Conservation (phyloP, 2,329 filamentous ascomycete genomes). For the Penicillium sp. region DNA sequence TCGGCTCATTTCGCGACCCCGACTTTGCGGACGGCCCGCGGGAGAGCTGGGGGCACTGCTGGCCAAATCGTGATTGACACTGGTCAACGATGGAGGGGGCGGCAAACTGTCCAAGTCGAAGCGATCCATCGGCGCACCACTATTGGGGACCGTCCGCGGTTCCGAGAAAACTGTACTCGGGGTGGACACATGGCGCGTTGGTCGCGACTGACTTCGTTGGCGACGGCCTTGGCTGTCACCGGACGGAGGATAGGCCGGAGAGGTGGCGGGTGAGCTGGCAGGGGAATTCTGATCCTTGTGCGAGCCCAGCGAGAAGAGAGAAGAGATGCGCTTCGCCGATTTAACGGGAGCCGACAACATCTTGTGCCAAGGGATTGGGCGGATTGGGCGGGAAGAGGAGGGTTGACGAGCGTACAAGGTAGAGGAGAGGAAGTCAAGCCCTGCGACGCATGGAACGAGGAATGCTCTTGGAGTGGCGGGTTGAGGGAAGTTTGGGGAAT, state of each 20-base stretch:
- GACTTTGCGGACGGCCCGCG: constrained; percentile 33
- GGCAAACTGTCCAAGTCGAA: constrained; percentile 30
- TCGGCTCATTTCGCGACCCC: constrained; percentile 33
- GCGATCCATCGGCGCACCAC: constrained; percentile 22
- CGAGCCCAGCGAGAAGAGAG: constrained; percentile 40
- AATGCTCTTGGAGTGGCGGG: constrained; percentile 6
- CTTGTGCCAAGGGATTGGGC: constrained; percentile 12
- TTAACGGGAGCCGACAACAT: constrained; percentile 41
- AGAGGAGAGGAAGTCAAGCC: constrained; percentile 10
- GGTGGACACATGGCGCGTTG: constrained; percentile 32
- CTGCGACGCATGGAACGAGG: constrained; percentile 15
- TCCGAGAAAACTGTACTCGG: constrained; percentile 28
- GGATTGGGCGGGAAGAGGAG: constrained; percentile 5
- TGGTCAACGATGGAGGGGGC: constrained; percentile 38
- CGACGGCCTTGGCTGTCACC: constrained; percentile 20
- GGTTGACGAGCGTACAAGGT: constrained; percentile 7
- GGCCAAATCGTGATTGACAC: constrained; percentile 35
- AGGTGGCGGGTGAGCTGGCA: constrained; percentile 21
- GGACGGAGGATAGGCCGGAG: constrained; percentile 19
- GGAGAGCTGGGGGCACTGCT: constrained; percentile 30
- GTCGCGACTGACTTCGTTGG: constrained; percentile 29
- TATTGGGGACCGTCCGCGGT: constrained; percentile 21
- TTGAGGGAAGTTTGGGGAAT: constrained; percentile 23
- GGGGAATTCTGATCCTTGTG: constrained; percentile 32
- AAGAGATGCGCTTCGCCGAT: constrained; percentile 43